Evolutionary conservation across 306 rosid genomes (phyloP).

Genomic region (Luffa acutangula): DNA sequence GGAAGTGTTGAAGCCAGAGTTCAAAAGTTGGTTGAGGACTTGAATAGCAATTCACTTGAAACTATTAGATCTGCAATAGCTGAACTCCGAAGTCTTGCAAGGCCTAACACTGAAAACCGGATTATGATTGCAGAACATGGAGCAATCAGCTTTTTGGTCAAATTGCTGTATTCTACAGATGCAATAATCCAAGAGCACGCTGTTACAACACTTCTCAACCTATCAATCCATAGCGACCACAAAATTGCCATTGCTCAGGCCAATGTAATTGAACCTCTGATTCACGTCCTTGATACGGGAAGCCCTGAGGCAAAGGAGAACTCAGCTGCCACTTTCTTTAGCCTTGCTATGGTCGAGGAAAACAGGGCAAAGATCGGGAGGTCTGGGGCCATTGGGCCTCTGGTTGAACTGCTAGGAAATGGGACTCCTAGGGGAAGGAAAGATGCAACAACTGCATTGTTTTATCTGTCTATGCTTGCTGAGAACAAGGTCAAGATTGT

Average conservation of each 20-base stretch:
- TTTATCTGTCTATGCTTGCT: slow-evolving; percentile 75
- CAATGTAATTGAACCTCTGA: slow-evolving; percentile 78
- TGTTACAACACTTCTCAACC: slow-evolving; percentile 89
- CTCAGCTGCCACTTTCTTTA: slow-evolving; percentile 96
- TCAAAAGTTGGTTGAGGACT: slow-evolving; percentile 58
- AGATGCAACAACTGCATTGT: slow-evolving; percentile 96
- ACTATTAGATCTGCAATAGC: slow-evolving; percentile 64
- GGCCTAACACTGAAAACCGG: slow-evolving; percentile 76
- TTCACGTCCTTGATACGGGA: slow-evolving; percentile 77
- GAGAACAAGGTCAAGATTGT: slow-evolving; percentile 86
- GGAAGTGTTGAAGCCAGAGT: slow-evolving; percentile 65
- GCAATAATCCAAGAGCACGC: slow-evolving; percentile 74
- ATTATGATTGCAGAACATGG: slow-evolving; percentile 85
- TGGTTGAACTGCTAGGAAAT: slow-evolving; percentile 80
- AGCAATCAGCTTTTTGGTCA: slow-evolving; percentile 62
- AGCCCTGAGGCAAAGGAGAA: slow-evolving; percentile 95
- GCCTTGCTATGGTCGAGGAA: slow-evolving; percentile 88
- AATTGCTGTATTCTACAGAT: slow-evolving; percentile 58
- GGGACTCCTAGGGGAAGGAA: slow-evolving; percentile 97
- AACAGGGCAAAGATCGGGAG: slow-evolving; percentile 80
- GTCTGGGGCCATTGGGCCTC: slow-evolving; percentile 81
- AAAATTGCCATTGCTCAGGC: slow-evolving; percentile 71
- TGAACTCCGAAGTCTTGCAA: slow-evolving; percentile 75
- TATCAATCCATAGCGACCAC: slow-evolving; percentile 79
- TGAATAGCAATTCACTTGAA: slow-evolving; percentile 53